Evolutionary conservation across 2,329 filamentous ascomycete genomes (phyloP).

Genomic region (Monosporascus sp.): DNA sequence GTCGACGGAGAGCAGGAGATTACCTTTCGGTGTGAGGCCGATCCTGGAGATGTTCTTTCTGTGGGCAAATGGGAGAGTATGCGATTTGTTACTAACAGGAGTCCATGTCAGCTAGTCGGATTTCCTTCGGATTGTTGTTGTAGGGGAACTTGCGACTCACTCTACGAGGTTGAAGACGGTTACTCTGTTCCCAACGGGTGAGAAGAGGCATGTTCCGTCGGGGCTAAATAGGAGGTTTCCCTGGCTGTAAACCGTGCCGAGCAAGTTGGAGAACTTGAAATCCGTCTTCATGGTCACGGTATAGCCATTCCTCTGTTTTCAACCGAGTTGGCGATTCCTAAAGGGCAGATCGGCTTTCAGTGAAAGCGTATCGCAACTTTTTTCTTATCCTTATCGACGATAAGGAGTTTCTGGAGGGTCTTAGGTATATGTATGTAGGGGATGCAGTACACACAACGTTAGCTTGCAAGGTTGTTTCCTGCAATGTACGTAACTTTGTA

Average conservation of each 20-base stretch:
- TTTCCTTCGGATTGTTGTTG: not conserved
- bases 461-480: not conserved
- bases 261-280: conserved; percentile 98
- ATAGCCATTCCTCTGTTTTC: conserved; percentile 11
- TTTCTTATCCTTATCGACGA: conserved; percentile 23
- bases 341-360: not conserved
- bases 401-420: conserved; percentile 12
- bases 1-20: conserved; percentile 87
- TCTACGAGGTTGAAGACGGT: conserved; percentile 95
- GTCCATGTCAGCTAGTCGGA: conserved; percentile 24
- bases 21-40: conserved; percentile 83
- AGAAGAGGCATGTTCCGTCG: conserved; percentile 92
- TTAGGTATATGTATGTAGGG: not conserved
- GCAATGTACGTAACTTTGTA: not conserved
- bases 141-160: conserved; percentile 42
- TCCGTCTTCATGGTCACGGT: conserved; percentile 87
- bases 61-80: conserved; percentile 84
- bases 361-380: conserved; percentile 13
- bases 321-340: not conserved
- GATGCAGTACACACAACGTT: not conserved
- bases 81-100: conserved; percentile 68
- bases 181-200: conserved; percentile 92
- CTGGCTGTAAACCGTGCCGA: conserved; percentile 97
- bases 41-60: conserved; percentile 88
- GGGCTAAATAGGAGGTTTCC: conserved; percentile 95